Conservation (phyloP, 1,139 yeast genomes). For the Candida sp. region DNA sequence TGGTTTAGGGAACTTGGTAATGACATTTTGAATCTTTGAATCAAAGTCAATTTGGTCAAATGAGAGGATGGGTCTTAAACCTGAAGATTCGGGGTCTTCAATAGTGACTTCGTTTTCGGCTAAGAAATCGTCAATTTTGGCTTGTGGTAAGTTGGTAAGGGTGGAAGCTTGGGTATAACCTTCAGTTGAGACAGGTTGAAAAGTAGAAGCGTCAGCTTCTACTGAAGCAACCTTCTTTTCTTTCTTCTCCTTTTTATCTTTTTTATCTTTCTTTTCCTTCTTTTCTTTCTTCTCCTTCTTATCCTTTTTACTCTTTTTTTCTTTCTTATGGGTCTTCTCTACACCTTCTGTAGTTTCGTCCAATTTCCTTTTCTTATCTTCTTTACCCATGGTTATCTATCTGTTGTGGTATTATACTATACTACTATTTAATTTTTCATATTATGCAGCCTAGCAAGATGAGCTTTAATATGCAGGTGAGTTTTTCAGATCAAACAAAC, state of each 20-base stretch:
- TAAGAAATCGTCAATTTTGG: slow-evolving; percentile 60
- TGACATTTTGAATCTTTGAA: slow-evolving; percentile 49
- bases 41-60: slow-evolving; percentile 64
- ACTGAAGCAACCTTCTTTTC: slow-evolving; percentile 25
- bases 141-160: slow-evolving; percentile 37
- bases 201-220: slow-evolving; percentile 1
- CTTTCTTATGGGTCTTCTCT: slow-evolving; percentile 38
- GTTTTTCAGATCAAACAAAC: not conserved
- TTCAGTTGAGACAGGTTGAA: slow-evolving; percentile 7
- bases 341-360: slow-evolving; percentile 29
- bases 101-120: slow-evolving; percentile 73
- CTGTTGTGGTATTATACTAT: no score
- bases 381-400: slow-evolving; percentile 22
- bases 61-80: slow-evolving; percentile 66
- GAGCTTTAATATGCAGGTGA: not conserved
- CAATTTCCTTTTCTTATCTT: slow-evolving; percentile 45
- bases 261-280: slow-evolving; percentile 44
- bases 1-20: slow-evolving; percentile 78
- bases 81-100: slow-evolving; percentile 58
- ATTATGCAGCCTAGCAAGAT: not conserved
- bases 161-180: slow-evolving; percentile 28
- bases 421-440: not conserved
- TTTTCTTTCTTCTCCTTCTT: slow-evolving; percentile 39
- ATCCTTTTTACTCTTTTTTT: slow-evolving; percentile 28
- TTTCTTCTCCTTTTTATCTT: slow-evolving; percentile 45